Conservation (phyloP, 805 yeast species). For the Zygosaccharomyces lentus region DNA sequence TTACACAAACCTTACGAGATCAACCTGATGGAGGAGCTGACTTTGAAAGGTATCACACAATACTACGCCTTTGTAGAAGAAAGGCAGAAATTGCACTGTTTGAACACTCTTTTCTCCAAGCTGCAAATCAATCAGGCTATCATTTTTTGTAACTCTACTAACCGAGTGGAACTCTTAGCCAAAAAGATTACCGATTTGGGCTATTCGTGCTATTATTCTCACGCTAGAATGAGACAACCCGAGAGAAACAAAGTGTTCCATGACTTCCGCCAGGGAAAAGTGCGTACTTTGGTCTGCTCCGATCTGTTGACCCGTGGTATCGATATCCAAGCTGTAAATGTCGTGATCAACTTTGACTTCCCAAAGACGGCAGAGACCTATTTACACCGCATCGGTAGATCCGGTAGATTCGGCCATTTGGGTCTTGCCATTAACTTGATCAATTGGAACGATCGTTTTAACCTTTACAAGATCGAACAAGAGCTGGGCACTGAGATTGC, state of each 20-base stretch:
- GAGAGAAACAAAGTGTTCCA: constrained; percentile 98
- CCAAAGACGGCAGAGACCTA: constrained; percentile 98
- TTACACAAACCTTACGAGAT: constrained; percentile 90
- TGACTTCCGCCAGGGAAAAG: constrained; percentile 97
- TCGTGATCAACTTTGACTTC: constrained; percentile 96
- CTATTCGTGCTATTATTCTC: constrained; percentile 93
- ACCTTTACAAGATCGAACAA: constrained; percentile 90
- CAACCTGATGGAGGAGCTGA: constrained; percentile 95
- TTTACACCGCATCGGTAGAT: constrained; percentile 97
- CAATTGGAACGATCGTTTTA: constrained; percentile 95
- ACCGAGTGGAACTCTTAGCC: constrained; percentile 91
- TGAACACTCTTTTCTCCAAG: constrained; percentile 90
- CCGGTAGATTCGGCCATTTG: constrained; percentile 97
- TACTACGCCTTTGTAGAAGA: constrained; percentile 98
- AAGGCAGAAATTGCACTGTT: constrained; percentile 90
- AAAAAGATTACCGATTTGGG: constrained; percentile 95
- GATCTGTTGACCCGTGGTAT: constrained; percentile 97
- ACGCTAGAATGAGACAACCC: constrained; percentile 95
- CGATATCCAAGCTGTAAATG: constrained; percentile 98
- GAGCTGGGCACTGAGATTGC: constrained; percentile 96
- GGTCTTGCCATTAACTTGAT: constrained; percentile 96
- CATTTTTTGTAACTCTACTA: constrained; percentile 95
- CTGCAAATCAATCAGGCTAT: constrained; percentile 94
- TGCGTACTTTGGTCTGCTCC: constrained; percentile 94
- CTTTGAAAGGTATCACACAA: constrained; percentile 93